Evolutionary conservation across 441 rosid species (phyloP).

Genomic region (Cnidoscolus chayamansa): DNA sequence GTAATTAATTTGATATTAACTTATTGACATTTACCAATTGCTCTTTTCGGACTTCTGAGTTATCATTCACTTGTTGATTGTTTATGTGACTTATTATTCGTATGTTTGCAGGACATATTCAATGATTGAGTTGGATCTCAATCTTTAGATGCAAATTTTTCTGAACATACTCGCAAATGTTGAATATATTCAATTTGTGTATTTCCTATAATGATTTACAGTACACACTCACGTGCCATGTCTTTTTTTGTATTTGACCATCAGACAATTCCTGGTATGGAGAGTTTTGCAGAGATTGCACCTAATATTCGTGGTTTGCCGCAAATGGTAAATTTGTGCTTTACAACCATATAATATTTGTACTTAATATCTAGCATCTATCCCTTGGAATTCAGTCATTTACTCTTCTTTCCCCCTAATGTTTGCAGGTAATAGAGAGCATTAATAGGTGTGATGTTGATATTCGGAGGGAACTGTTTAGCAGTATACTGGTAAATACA

Average conservation of each 20-base stretch:
- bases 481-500: slow-evolving; percentile 81
- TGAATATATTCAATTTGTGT: not conserved
- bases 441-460: slow-evolving; percentile 93
- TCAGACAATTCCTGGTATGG: slow-evolving; percentile 97
- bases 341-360: not conserved
- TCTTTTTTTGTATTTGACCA: slow-evolving; percentile 19
- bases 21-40: not conserved
- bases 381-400: not conserved
- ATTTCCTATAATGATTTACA: not conserved
- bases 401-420: slow-evolving; percentile 7
- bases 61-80: not conserved
- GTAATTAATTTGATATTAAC: not conserved
- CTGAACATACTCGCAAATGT: no score
- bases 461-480: slow-evolving; percentile 88
- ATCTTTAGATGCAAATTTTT: not conserved
- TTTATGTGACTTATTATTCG: not conserved
- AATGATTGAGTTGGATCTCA: not conserved
- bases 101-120: not conserved
- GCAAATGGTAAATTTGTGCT: slow-evolving; percentile 66
- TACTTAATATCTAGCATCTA: not conserved
- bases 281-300: slow-evolving; percentile 57
- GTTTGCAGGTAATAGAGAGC: slow-evolving; percentile 86
- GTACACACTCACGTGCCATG: slow-evolving; percentile 1
- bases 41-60: not conserved
- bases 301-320: slow-evolving; percentile 81